Conservation (phyloP, 176 grass and related monocot species). For the Aegilops speltoides region DNA sequence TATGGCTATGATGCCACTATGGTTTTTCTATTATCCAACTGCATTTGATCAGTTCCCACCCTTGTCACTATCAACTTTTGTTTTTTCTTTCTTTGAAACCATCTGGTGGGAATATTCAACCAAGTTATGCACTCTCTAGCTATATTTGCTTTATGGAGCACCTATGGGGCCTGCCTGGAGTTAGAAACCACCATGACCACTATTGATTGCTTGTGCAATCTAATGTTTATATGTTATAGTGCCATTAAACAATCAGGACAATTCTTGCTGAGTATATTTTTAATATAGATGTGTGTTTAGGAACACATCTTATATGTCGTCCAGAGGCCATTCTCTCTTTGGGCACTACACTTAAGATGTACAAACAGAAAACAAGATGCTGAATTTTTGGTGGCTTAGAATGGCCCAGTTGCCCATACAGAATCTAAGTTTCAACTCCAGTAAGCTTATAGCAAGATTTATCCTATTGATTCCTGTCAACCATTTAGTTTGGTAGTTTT, state of each 20-base stretch:
- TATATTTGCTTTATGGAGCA: neutral
- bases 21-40: neutral
- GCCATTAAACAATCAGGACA: neutral
- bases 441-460: neutral
- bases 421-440: no score
- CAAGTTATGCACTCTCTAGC: neutral
- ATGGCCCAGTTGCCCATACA: no score
- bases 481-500: neutral
- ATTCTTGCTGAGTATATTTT: neutral
- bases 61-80: neutral
- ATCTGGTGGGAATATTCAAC: conserved; percentile 1
- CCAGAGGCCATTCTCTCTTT: neutral
- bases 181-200: neutral
- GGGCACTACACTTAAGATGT: neutral
- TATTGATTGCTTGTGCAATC: neutral
- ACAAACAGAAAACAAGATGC: neutral
- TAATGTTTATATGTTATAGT: no score
- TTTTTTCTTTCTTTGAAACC: neutral
- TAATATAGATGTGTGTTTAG: neutral
- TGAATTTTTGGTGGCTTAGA: neutral
- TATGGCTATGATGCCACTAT: neutral
- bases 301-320: neutral
- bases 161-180: neutral
- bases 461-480: neutral
- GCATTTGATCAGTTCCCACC: neutral